These are phyloP conservation scores for Verticillium albo-atrum DNA, from an alignment of 2,329 filamentous ascomycete species.

Conservation along the genomic window DNA sequence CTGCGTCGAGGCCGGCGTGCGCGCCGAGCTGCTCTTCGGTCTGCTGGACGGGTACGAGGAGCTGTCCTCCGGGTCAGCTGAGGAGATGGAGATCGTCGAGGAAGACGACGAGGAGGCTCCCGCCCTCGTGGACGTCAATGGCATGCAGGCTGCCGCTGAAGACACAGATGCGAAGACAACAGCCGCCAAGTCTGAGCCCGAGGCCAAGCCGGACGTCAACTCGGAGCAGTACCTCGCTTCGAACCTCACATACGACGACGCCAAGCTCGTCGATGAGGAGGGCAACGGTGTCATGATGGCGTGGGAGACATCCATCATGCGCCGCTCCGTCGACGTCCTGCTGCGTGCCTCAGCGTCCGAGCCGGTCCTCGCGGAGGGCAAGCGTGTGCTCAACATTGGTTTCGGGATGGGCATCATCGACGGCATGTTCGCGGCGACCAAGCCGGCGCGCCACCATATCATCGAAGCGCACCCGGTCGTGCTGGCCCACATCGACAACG, in stretches of 20 bases:
- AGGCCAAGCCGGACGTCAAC: constrained; percentile 45
- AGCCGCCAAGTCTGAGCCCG: constrained; percentile 26
- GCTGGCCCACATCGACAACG: constrained; percentile 54
- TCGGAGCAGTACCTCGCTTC: constrained; percentile 67
- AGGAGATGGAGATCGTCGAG: constrained; percentile 19
- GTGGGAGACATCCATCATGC: constrained; percentile 88
- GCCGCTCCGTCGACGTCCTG: constrained; percentile 65
- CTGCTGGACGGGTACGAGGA: constrained; percentile 77
- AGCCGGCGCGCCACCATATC: constrained; percentile 72
- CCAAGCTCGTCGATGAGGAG: constrained; percentile 67
- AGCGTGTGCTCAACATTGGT: constrained; percentile 77
- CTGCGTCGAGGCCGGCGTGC: constrained; percentile 84
- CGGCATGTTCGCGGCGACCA: constrained; percentile 64
- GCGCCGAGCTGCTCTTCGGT: constrained; percentile 82
- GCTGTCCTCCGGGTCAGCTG: constrained; percentile 54
- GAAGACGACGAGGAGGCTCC: constrained; percentile 40
- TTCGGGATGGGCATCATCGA: constrained; percentile 92
- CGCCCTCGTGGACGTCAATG: constrained; percentile 24
- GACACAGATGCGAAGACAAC: constrained; percentile 19
- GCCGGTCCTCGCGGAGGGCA: constrained; percentile 33
- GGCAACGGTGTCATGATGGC: constrained; percentile 91
- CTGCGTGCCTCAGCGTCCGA: constrained; percentile 21
- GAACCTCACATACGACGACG: constrained; percentile 57
- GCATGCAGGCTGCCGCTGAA: constrained; percentile 17
- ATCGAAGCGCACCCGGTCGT: constrained; percentile 82